Evolutionary conservation across 495 filamentous ascomycete species (phyloP).

Genomic region (Acidiella bohemica): DNA sequence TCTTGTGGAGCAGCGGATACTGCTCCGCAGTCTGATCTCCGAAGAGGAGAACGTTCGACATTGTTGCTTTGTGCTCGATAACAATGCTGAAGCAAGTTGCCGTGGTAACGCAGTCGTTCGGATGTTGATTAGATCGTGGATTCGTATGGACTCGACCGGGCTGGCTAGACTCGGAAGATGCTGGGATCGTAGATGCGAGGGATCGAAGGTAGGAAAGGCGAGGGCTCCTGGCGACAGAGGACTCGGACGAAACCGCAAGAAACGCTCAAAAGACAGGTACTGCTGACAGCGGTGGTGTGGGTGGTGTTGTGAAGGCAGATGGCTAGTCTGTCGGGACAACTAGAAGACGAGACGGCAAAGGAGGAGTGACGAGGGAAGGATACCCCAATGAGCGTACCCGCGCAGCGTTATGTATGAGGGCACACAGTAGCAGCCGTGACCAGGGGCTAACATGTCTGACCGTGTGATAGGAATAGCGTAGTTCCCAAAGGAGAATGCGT

Average conservation of each 20-base stretch:
- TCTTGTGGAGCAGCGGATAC: slow-evolving; percentile 48
- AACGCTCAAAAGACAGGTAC: slow-evolving; percentile 9
- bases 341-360: not conserved
- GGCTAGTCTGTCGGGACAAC: slow-evolving; percentile 15
- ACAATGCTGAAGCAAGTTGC: not conserved
- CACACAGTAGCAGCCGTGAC: too few species aligned
- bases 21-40: slow-evolving; percentile 71
- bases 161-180: slow-evolving; percentile 17
- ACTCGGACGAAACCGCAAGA: slow-evolving; percentile 2
- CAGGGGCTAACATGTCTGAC: too few species aligned
- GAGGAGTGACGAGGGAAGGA: slow-evolving; percentile 1
- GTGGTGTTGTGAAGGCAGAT: slow-evolving; percentile 12
- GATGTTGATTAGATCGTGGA: not conserved
- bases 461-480: too few species aligned
- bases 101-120: not conserved
- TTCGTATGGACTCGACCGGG: slow-evolving; percentile 2
- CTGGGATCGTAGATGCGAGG: not conserved
- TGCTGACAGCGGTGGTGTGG: too few species aligned
- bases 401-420: slow-evolving; percentile 11
- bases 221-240: slow-evolving; percentile 9
- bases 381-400: not conserved
- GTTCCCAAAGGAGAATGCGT: too few species aligned
- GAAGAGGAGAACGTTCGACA: slow-evolving; percentile 37
- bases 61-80: slow-evolving; percentile 6
- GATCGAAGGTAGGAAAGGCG: slow-evolving; percentile 5